Conservation (phyloP, 257 asterid genomes). For the Handroanthus guayacan region DNA sequence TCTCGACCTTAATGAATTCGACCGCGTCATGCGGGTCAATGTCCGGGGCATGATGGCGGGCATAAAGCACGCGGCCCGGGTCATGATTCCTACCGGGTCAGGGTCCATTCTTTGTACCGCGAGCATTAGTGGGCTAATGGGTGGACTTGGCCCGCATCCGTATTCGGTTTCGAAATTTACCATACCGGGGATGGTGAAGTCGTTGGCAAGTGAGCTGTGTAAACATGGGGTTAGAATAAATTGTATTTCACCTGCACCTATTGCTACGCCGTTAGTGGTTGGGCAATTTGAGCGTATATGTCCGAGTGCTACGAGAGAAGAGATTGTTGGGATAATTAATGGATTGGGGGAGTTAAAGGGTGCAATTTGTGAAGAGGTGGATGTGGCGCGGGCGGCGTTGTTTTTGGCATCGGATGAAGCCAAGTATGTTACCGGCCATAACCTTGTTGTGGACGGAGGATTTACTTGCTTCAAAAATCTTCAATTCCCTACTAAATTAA, state of each 20-base stretch:
- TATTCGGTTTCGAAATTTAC: conserved; percentile 43
- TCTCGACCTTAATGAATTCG: conserved; percentile 41
- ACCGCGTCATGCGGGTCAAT: conserved; percentile 42
- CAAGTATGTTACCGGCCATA: conserved; percentile 45
- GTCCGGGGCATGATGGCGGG: conserved; percentile 43
- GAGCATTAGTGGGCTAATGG: conserved; percentile 44
- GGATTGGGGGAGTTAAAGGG: conserved; percentile 42
- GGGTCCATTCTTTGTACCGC: conserved; percentile 47
- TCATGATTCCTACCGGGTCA: conserved; percentile 38
- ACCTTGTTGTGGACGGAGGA: conserved; percentile 52
- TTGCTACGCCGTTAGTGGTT: conserved; percentile 42
- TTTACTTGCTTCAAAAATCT: conserved; percentile 44
- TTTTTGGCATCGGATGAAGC: conserved; percentile 50
- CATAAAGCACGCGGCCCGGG: conserved; percentile 47
- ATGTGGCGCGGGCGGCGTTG: conserved; percentile 45
- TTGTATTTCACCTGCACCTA: conserved; percentile 43
- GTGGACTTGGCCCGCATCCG: conserved; percentile 48
- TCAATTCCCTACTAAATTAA: conserved; percentile 20
- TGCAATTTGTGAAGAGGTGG: conserved; percentile 40
- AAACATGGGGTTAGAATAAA: conserved; percentile 43
- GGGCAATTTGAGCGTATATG: conserved; percentile 29
- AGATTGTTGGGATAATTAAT: conserved; percentile 33
- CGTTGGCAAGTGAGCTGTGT: conserved; percentile 43
- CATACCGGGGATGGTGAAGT: conserved; percentile 39
- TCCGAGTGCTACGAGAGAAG: conserved; percentile 18